Conservation (phyloP, 2,329 filamentous ascomycete genomes). For the Neofusicoccum parvum region DNA sequence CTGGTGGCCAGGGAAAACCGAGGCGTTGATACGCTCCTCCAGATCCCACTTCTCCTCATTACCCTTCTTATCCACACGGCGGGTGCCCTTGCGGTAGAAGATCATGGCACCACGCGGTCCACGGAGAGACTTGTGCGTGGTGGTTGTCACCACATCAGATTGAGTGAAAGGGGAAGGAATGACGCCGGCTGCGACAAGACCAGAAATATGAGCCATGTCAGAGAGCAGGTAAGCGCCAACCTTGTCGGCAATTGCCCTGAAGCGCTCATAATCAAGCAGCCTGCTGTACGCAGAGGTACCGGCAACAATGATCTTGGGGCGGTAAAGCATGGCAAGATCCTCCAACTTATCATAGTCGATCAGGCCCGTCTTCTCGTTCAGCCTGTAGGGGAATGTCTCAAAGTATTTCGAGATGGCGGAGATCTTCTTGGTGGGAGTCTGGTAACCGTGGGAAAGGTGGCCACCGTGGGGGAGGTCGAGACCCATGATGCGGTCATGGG, state of each 20-base stretch:
- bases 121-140: slow-evolving; percentile 98
- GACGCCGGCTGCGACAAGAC: slow-evolving; percentile 88
- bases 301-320: slow-evolving; percentile 93
- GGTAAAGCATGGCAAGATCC: slow-evolving; percentile 87
- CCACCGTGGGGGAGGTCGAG: slow-evolving; percentile 95
- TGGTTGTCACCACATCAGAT: slow-evolving; percentile 96
- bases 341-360: slow-evolving; percentile 96
- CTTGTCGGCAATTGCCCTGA: slow-evolving; percentile 93
- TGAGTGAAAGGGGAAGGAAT: slow-evolving; percentile 91
- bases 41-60: slow-evolving; percentile 94
- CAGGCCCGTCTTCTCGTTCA: slow-evolving; percentile 85
- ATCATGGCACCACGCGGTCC: slow-evolving; percentile 99
- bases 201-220: slow-evolving; percentile 99
- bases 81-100: slow-evolving; percentile 97
- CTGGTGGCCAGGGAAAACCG: slow-evolving; percentile 98
- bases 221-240: slow-evolving; percentile 93
- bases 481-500: slow-evolving; percentile 95
- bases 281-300: slow-evolving; percentile 98
- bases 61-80: slow-evolving; percentile 85
- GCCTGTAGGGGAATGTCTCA: slow-evolving; percentile 95
- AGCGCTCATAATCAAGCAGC: slow-evolving; percentile 92
- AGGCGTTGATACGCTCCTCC: slow-evolving; percentile 96
- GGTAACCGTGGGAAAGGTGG: slow-evolving; percentile 95
- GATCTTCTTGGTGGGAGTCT: slow-evolving; percentile 81
- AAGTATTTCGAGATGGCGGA: slow-evolving; percentile 98